phyloP scores from a whole-genome alignment of 495 filamentous ascomycete species.

The Penicillium turbatum region DNA sequence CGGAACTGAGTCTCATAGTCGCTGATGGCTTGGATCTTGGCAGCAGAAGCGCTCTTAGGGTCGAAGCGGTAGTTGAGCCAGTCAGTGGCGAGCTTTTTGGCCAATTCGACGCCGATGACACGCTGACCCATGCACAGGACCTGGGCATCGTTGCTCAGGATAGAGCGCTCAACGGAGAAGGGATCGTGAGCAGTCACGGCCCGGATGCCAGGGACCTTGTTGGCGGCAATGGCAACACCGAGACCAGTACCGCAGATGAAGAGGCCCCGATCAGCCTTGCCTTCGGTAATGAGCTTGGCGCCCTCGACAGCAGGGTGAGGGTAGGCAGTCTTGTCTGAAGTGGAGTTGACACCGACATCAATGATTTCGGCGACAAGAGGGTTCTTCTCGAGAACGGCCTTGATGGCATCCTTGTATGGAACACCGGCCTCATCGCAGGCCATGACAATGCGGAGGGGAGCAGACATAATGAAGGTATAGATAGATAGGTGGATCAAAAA shows the following conservation, averaged over 20 bases:
- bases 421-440: conserved; percentile 72
- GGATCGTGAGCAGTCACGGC: conserved; percentile 86
- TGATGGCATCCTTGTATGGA: conserved; percentile 76
- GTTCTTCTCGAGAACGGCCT: conserved; percentile 61
- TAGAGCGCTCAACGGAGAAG: conserved; percentile 75
- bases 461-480: conserved; percentile 30
- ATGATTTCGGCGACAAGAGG: conserved; percentile 62
- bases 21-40: conserved; percentile 70
- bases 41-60: conserved; percentile 62
- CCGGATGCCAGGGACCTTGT: conserved; percentile 80
- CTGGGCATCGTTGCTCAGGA: conserved; percentile 82
- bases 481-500: background rate
- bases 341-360: conserved; percentile 63
- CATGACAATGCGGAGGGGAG: conserved; percentile 55
- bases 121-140: conserved; percentile 86
- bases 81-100: conserved; percentile 70
- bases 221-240: conserved; percentile 80
- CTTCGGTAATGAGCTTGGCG: conserved; percentile 60
- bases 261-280: conserved; percentile 70
- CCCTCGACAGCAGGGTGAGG: conserved; percentile 74
- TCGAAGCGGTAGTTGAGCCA: conserved; percentile 84
- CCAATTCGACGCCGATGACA: conserved; percentile 76
- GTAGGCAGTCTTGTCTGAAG: conserved; percentile 76
- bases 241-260: conserved; percentile 86
- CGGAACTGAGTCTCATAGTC: conserved; percentile 61